Conservation (phyloP, 768 basidiomycete genomes). For the Mycena albidolilacea region DNA sequence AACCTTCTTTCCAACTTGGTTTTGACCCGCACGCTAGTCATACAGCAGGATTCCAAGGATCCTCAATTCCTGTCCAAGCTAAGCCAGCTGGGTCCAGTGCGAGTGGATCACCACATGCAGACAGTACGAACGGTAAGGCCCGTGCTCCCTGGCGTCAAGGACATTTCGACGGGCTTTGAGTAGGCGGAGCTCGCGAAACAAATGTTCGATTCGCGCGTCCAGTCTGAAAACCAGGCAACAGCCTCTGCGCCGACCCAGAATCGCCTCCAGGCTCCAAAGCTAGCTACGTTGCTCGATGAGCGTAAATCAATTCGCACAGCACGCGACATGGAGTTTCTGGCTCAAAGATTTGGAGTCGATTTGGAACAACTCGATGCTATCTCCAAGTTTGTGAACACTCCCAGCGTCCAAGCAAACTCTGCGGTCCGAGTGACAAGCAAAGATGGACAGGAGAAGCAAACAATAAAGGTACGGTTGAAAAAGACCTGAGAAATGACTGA, state of each 20-base stretch:
- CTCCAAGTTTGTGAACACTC: constrained; percentile 72
- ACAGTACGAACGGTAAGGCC: constrained; percentile 62
- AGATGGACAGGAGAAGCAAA: constrained; percentile 69
- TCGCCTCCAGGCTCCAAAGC: constrained; percentile 65
- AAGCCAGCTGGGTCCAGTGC: constrained; percentile 74
- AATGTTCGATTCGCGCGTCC: constrained; percentile 68
- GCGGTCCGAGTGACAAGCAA: constrained; percentile 56
- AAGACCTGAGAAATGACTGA: not conserved
- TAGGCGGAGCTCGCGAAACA: constrained; percentile 51
- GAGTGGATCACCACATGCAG: constrained; percentile 76
- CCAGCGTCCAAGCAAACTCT: constrained; percentile 68
- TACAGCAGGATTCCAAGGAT: constrained; percentile 77
- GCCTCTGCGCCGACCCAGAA: constrained; percentile 60
- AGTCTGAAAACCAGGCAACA: constrained; percentile 70
- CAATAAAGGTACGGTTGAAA: constrained; percentile 20
- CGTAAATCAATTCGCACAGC: constrained; percentile 64
- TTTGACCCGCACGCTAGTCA: constrained; percentile 55
- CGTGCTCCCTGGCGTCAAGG: not conserved
- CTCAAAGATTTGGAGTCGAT: constrained; percentile 70
- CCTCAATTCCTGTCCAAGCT: constrained; percentile 81
- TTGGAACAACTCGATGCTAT: constrained; percentile 65
- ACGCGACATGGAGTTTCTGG: constrained; percentile 64
- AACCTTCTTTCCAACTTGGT: constrained; percentile 16
- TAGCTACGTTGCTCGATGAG: constrained; percentile 74
- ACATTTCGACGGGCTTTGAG: constrained; percentile 27